Evolutionary conservation across 2,329 filamentous ascomycete species (phyloP).

Genomic region (Fusarium lyarnte): DNA sequence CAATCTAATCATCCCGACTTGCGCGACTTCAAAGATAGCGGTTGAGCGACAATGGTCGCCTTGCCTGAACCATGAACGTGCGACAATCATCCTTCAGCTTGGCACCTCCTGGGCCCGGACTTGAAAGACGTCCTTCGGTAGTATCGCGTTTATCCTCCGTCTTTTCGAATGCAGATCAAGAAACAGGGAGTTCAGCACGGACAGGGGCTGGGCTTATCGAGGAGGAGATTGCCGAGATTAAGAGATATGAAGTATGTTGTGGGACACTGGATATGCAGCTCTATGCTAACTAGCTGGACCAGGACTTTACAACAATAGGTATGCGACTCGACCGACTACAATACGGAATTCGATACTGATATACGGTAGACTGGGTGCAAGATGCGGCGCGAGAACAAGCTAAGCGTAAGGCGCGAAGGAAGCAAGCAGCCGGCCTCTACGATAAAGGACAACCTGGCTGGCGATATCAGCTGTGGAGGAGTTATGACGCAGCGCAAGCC

Average conservation of each 20-base stretch:
- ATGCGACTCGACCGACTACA: conserved; percentile 41
- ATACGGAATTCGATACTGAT: conserved; percentile 45
- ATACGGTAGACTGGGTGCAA: conserved; percentile 85
- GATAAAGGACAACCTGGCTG: conserved; percentile 77
- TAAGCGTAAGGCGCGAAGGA: conserved; percentile 78
- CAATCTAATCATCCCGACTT: background rate
- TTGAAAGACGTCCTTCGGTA: conserved; percentile 63
- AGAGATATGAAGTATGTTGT: conserved; percentile 81
- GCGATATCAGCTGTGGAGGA: conserved; percentile 82
- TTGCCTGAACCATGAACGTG: conserved; percentile 57
- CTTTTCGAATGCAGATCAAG: conserved; percentile 71
- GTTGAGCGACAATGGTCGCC: conserved; percentile 51
- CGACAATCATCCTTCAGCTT: conserved; percentile 62
- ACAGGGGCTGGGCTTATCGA: conserved; percentile 77
- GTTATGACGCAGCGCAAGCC: conserved; percentile 94
- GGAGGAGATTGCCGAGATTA: conserved; percentile 97
- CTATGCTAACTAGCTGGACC: conserved; percentile 22
- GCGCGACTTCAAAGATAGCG: conserved; percentile 4
- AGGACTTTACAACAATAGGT: conserved; percentile 95
- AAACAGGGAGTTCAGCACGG: conserved; percentile 59
- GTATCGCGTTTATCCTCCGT: conserved; percentile 74
- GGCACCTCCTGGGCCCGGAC: conserved; percentile 51
- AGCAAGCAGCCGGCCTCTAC: conserved; percentile 76
- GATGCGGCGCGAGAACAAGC: conserved; percentile 92
- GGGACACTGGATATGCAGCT: conserved; percentile 3